Conservation (phyloP, 2,329 filamentous ascomycete species). For the Ophiostoma novo-ulmi region DNA sequence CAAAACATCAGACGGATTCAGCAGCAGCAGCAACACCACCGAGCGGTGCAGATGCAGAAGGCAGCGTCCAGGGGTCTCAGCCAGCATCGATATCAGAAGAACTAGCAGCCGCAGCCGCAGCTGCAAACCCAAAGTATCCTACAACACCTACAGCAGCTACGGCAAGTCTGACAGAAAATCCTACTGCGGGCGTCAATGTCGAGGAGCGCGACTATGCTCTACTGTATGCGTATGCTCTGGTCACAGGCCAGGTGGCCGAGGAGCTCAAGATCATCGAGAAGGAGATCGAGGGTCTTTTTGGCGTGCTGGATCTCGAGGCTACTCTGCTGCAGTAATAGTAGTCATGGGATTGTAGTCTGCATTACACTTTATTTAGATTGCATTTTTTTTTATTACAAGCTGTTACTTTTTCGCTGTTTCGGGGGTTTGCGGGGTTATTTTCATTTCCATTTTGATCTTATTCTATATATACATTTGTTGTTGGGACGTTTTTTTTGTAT, state of each 20-base stretch:
- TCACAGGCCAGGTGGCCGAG: conserved; percentile 61
- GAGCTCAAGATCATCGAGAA: conserved; percentile 56
- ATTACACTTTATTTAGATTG: not conserved
- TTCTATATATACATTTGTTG: not conserved
- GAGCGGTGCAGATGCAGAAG: not conserved
- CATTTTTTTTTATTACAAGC: not conserved
- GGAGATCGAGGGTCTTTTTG: conserved; percentile 60
- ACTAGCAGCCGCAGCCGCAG: not conserved
- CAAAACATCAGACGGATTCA: conserved; percentile 8
- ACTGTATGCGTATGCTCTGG: conserved; percentile 80
- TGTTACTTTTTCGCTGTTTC: not conserved
- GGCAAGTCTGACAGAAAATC: not conserved
- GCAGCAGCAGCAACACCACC: not conserved
- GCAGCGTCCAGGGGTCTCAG: not conserved
- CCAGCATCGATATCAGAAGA: conserved; percentile 5
- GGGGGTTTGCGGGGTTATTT: not conserved
- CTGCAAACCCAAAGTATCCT: not conserved
- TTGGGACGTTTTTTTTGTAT: not conserved
- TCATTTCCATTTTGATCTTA: not conserved
- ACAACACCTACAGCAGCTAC: not conserved
- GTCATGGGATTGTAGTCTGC: not conserved
- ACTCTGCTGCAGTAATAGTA: conserved; percentile 47
- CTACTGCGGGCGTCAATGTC: conserved; percentile 37
- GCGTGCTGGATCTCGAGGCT: conserved; percentile 56
- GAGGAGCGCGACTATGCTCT: conserved; percentile 83